phyloP scores from a whole-genome alignment of 108 stramenopile genomes.

The Pseudonitzschia delicatissima region DNA sequence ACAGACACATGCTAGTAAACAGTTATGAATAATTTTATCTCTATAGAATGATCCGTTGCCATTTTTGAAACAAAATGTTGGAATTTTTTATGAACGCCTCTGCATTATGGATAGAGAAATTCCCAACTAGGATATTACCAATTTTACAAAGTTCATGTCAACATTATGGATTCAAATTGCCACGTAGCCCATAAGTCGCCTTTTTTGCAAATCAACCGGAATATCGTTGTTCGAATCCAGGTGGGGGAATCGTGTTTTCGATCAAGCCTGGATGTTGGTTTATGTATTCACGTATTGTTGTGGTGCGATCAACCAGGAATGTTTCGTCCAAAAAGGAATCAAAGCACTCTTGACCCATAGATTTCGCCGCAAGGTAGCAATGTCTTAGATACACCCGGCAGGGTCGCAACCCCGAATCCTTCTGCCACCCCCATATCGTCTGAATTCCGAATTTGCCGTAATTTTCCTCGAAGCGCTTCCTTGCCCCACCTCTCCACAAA shows the following conservation, averaged over 20 bases:
- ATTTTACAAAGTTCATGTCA: too few relatives aligned
- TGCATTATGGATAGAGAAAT: too few relatives aligned
- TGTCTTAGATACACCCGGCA: conserved; percentile 86
- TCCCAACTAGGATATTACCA: too few relatives aligned
- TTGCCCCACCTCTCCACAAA: conserved; percentile 69
- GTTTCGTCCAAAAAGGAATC: conserved; percentile 80
- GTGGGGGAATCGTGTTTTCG: neutral
- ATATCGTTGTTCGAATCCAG: conserved; percentile 7
- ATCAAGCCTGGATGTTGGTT: conserved; percentile 6
- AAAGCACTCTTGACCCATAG: conserved; percentile 54
- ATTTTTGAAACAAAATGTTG: too few relatives aligned
- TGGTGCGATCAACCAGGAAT: conserved; percentile 69
- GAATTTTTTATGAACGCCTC: too few relatives aligned
- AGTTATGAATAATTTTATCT: too few relatives aligned
- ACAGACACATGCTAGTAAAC: too few relatives aligned
- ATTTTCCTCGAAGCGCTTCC: conserved; percentile 46
- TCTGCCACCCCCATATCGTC: conserved; percentile 79
- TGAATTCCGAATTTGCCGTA: conserved; percentile 57
- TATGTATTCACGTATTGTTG: conserved; percentile 68
- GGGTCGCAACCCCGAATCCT: conserved; percentile 66
- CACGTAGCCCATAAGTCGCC: too few relatives aligned
- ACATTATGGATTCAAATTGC: too few relatives aligned
- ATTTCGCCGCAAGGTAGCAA: conserved; percentile 74
- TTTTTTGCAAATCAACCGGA: neutral
- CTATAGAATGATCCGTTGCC: too few relatives aligned